A percentile compares a stretch with the other conserved stretches of the same genome.
These are phyloP conservation scores for Aspergillus panamensis DNA, from an alignment of 495 filamentous ascomycete genomes.

Conservation along the genomic window DNA sequence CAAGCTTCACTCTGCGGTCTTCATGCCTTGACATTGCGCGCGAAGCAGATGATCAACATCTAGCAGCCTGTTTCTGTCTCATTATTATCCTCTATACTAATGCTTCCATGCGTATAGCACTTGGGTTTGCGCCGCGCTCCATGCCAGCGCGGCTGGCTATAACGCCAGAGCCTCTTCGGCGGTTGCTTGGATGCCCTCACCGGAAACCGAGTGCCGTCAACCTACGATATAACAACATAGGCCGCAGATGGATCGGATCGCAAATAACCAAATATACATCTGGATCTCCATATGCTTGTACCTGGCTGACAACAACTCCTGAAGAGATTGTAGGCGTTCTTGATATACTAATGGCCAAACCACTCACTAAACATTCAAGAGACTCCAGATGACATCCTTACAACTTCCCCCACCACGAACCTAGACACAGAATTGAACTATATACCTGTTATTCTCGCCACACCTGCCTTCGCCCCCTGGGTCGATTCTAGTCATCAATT, in stretches of 20 bases:
- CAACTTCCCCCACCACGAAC: slow-evolving; percentile 22
- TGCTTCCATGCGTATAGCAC: slow-evolving; percentile 24
- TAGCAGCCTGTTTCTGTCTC: no score
- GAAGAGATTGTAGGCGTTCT: slow-evolving; percentile 29
- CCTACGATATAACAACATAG: neutral
- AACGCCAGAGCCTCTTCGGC: slow-evolving; percentile 8
- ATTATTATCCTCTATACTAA: neutral
- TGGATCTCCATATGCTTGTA: slow-evolving; percentile 28
- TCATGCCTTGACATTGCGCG: no score
- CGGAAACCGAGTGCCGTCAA: neutral
- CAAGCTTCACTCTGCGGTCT: no score
- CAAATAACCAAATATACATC: slow-evolving; percentile 11
- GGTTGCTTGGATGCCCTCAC: slow-evolving; percentile 8
- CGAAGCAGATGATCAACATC: no score
- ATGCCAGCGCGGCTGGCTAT: slow-evolving; percentile 21
- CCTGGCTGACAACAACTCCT: slow-evolving; percentile 42
- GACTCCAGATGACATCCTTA: slow-evolving; percentile 35
- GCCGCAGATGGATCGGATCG: slow-evolving; percentile 24
- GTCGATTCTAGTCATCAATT: slow-evolving; percentile 33
- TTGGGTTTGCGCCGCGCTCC: slow-evolving; percentile 15
- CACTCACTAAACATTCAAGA: slow-evolving; percentile 21
- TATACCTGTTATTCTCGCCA: slow-evolving; percentile 37
- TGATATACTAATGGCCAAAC: neutral
- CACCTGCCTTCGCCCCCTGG: slow-evolving; percentile 41
- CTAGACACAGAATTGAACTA: slow-evolving; percentile 13